Conservation (phyloP, 2,329 filamentous ascomycete species). For the Ceratocystiopsis minuta region DNA sequence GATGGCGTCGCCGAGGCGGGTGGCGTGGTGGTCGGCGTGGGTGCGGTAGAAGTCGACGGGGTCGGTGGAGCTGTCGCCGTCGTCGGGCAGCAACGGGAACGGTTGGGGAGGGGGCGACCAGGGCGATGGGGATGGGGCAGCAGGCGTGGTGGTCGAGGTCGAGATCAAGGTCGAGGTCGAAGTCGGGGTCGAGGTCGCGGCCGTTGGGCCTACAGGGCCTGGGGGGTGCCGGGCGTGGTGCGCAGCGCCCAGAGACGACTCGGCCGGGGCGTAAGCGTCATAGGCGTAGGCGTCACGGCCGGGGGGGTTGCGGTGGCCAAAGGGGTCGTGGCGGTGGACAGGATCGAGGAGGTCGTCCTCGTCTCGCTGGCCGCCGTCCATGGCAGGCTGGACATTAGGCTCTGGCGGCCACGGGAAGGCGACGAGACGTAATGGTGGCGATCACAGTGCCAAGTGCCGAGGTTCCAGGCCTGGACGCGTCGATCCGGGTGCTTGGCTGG, state of each 20-base stretch:
- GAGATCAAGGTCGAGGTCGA: slow-evolving; percentile 8
- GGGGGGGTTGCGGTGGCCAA: slow-evolving; percentile 11
- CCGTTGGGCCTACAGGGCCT: not conserved
- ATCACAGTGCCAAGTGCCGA: not conserved
- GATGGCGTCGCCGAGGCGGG: not conserved
- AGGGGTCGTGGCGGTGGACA: slow-evolving; percentile 11
- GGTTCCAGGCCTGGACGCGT: too few species aligned
- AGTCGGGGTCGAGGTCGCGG: not conserved
- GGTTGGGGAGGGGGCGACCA: not conserved
- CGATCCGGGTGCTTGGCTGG: too few species aligned
- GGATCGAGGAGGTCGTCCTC: slow-evolving; percentile 19
- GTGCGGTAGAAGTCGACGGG: slow-evolving; percentile 9
- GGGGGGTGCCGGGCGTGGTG: too few species aligned
- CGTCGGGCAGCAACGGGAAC: slow-evolving; percentile 8
- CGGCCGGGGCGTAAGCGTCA: too few species aligned
- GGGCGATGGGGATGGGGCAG: too few species aligned
- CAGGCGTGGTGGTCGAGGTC: not conserved
- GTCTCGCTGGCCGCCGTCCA: slow-evolving; percentile 29
- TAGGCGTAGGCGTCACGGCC: slow-evolving; percentile 3
- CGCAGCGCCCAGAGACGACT: too few species aligned
- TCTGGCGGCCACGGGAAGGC: slow-evolving; percentile 5
- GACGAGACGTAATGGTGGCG: not conserved
- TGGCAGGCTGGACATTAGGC: slow-evolving; percentile 24
- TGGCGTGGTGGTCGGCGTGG: slow-evolving; percentile 2
- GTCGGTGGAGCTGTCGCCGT: slow-evolving; percentile 1